Evolutionary conservation across 1,284 basidiomycete species (phyloP).

Genomic region (Rhodotorula sp.): DNA sequence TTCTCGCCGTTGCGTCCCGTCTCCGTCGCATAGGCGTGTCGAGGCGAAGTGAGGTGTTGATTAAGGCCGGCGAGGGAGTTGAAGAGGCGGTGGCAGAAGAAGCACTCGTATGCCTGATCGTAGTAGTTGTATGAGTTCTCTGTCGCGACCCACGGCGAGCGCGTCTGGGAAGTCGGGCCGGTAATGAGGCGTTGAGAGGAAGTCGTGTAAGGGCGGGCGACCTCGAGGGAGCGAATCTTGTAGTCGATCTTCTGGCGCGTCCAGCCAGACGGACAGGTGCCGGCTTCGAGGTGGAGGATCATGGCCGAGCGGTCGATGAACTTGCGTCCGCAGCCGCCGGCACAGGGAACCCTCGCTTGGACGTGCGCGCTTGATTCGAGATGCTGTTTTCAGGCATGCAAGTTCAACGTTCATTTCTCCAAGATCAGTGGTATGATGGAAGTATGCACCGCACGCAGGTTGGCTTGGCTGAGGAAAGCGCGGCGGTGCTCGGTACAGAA

Average conservation of each 20-base stretch:
- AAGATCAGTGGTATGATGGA: neutral
- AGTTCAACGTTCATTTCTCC: too few species aligned
- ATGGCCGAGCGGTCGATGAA: conserved; percentile 56
- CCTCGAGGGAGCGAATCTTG: conserved; percentile 50
- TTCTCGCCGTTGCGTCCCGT: conserved; percentile 44
- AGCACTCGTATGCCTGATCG: conserved; percentile 54
- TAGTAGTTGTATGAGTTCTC: neutral
- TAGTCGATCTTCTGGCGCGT: conserved; percentile 46
- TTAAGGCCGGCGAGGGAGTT: conserved; percentile 53
- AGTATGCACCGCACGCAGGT: conserved; percentile 27
- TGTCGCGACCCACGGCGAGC: neutral
- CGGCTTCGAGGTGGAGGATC: conserved; percentile 55
- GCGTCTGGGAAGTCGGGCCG: conserved; percentile 44
- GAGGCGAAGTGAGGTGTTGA: conserved; percentile 57
- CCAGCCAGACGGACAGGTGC: conserved; percentile 50
- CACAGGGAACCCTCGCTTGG: neutral
- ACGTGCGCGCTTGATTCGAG: conserved; percentile 49
- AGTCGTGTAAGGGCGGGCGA: conserved; percentile 49
- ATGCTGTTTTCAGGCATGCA: conserved; percentile 37
- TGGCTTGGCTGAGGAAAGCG: conserved; percentile 48
- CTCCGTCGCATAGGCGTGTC: conserved; percentile 43
- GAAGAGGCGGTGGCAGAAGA: conserved; percentile 55
- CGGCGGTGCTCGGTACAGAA: conserved; percentile 56
- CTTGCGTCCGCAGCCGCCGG: conserved; percentile 48
- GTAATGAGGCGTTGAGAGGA: conserved; percentile 42